These are phyloP conservation scores for Candida nitratophila DNA, from an alignment of 805 yeast species.

Conservation along the genomic window DNA sequence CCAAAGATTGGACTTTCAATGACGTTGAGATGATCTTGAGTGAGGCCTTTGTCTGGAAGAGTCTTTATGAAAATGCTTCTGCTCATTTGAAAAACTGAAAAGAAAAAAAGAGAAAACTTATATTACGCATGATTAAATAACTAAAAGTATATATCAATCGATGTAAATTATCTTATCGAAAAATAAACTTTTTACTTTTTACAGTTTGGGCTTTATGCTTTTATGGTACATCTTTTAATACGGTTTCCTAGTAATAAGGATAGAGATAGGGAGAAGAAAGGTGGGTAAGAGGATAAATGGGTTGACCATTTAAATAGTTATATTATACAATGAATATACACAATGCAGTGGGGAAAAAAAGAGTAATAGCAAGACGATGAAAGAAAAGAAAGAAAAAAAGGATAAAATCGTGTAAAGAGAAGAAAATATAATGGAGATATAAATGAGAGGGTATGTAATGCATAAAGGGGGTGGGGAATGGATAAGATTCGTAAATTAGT, in stretches of 20 bases:
- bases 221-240: too few species aligned
- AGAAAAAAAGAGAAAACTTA: too few species aligned
- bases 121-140: too few species aligned
- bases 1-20: slow-evolving; percentile 75
- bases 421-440: background rate
- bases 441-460: background rate
- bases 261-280: too few species aligned
- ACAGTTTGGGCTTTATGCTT: too few species aligned
- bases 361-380: background rate
- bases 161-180: too few species aligned
- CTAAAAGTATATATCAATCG: too few species aligned
- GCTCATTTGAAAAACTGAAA: slow-evolving; percentile 58
- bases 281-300: too few species aligned
- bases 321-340: background rate
- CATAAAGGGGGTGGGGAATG: too few species aligned
- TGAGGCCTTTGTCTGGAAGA: slow-evolving; percentile 97
- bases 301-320: slow-evolving; percentile 3
- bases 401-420: background rate
- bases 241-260: too few species aligned
- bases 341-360: background rate
- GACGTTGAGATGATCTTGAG: slow-evolving; percentile 88
- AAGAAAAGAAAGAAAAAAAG: background rate
- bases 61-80: slow-evolving; percentile 79
- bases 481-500: background rate
- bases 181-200: too few species aligned